phyloP scores from a whole-genome alignment of 2,329 filamentous ascomycete species.

The Fonsecaea pedrosoi region DNA sequence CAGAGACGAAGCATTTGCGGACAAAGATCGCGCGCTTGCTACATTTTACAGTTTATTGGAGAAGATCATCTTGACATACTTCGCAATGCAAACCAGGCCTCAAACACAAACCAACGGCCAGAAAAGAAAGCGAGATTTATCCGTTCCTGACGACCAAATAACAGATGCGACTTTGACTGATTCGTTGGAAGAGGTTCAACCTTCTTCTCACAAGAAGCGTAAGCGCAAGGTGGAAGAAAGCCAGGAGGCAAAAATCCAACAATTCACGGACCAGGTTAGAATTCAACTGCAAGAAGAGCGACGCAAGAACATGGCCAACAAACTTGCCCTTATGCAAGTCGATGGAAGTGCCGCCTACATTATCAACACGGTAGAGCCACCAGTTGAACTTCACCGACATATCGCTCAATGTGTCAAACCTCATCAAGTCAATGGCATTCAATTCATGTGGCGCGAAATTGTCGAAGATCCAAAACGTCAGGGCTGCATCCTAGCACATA shows the following conservation, averaged over 20 bases:
- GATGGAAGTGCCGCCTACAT: constrained; percentile 47
- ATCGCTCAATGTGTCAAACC: constrained; percentile 73
- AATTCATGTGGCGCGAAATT: constrained; percentile 88
- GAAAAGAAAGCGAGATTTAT: constrained; percentile 30
- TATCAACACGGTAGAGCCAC: constrained; percentile 54
- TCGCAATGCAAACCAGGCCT: constrained; percentile 5
- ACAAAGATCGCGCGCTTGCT: constrained; percentile 20
- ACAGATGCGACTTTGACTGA: constrained; percentile 26
- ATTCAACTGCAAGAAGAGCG: constrained; percentile 63
- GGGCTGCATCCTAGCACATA: constrained; percentile 83
- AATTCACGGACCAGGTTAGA: constrained; percentile 63
- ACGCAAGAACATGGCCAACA: constrained; percentile 45
- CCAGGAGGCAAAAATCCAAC: constrained; percentile 59
- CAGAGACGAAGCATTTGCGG: constrained; percentile 23
- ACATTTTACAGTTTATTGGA: constrained; percentile 19
- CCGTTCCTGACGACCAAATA: constrained; percentile 18
- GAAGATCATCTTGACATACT: constrained; percentile 6
- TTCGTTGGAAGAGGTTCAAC: constrained; percentile 14
- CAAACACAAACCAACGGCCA: constrained; percentile 14
- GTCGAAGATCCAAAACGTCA: constrained; percentile 67
- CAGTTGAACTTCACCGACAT: constrained; percentile 63
- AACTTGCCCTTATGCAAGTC: constrained; percentile 49
- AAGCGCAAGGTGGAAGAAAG: constrained; percentile 58
- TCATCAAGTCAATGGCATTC: constrained; percentile 81
- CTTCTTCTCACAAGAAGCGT: constrained; percentile 54